Conservation (phyloP, 352 stramenopile species). For the Phytophthora pini region DNA sequence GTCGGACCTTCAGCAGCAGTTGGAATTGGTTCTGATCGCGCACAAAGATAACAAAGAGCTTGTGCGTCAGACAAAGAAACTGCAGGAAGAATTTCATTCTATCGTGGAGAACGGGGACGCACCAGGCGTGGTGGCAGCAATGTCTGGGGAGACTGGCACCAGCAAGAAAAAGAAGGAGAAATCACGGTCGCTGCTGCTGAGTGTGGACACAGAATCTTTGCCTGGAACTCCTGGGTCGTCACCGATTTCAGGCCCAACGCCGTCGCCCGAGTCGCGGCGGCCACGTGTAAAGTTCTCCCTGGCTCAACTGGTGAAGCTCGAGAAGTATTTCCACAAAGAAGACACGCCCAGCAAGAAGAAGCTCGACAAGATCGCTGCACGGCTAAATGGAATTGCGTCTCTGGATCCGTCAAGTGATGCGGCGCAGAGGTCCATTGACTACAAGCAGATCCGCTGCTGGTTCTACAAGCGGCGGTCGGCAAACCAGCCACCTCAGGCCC, state of each 20-base stretch:
- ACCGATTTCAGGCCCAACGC: constrained; percentile 65
- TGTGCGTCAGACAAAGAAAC: constrained; percentile 79
- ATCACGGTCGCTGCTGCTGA: constrained; percentile 47
- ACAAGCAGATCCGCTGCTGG: constrained; percentile 90
- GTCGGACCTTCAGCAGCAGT: constrained; percentile 72
- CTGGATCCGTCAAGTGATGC: constrained; percentile 60
- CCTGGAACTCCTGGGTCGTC: constrained; percentile 61
- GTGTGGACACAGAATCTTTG: constrained; percentile 64
- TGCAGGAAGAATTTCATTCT: constrained; percentile 82
- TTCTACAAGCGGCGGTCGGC: constrained; percentile 89
- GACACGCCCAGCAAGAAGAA: constrained; percentile 84
- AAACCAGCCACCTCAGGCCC: constrained; percentile 75
- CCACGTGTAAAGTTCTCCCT: constrained; percentile 82
- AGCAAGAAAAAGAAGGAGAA: constrained; percentile 63
- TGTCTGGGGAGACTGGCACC: constrained; percentile 25
- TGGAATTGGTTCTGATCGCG: constrained; percentile 78
- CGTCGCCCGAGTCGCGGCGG: constrained; percentile 69
- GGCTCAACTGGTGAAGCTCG: constrained; percentile 78
- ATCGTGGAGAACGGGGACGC: constrained; percentile 65
- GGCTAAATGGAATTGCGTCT: constrained; percentile 73
- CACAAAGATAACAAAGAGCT: constrained; percentile 91
- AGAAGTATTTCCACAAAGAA: constrained; percentile 86
- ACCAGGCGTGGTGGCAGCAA: constrained; percentile 33
- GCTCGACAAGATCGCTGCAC: constrained; percentile 76
- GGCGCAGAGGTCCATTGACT: constrained; percentile 74